Evolutionary conservation across 345 rosid species (phyloP).

Genomic region (Fremontodendron californicum): DNA sequence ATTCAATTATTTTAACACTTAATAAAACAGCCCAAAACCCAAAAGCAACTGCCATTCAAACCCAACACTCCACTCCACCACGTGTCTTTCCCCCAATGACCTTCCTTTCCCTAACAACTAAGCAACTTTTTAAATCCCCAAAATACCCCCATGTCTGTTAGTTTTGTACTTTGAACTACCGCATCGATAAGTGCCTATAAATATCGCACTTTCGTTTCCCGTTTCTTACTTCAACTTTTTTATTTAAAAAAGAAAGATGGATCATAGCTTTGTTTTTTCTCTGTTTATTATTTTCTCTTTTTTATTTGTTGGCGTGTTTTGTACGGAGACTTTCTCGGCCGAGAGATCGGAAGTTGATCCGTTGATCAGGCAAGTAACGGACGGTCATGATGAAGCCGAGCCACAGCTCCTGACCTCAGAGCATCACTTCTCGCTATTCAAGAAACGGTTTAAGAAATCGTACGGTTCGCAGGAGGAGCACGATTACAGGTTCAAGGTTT

Average conservation of each 20-base stretch:
- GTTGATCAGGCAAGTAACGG: conserved; percentile 75
- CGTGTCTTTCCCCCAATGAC: conserved; percentile 31
- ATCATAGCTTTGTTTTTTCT: conserved; percentile 24
- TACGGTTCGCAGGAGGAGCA: conserved; percentile 72
- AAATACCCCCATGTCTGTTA: conserved; percentile 25
- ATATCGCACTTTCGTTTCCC: not conserved
- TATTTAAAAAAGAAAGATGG: conserved; percentile 31
- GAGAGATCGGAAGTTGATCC: conserved; percentile 36
- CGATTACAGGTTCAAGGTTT: conserved; percentile 57
- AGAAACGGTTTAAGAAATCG: conserved; percentile 53
- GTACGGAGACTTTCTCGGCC: conserved; percentile 18
- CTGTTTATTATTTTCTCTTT: conserved; percentile 28
- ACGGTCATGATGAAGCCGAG: conserved; percentile 32
- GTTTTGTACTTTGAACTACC: not conserved
- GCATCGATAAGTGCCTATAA: conserved; percentile 8
- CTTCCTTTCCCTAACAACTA: not conserved
- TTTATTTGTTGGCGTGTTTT: conserved; percentile 30
- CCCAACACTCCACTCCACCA: conserved; percentile 15
- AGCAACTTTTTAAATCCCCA: conserved; percentile 7
- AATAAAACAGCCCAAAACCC: not conserved
- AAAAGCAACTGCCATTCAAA: conserved; percentile 19
- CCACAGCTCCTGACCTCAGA: conserved; percentile 38
- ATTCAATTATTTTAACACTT: not conserved
- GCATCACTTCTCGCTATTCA: conserved; percentile 76
- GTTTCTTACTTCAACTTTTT: not conserved